Evolutionary conservation across 169 alveolate genomes (phyloP), one percentile per base, ranked within the genome.

Genomic region (Babesia ovata): DNA sequence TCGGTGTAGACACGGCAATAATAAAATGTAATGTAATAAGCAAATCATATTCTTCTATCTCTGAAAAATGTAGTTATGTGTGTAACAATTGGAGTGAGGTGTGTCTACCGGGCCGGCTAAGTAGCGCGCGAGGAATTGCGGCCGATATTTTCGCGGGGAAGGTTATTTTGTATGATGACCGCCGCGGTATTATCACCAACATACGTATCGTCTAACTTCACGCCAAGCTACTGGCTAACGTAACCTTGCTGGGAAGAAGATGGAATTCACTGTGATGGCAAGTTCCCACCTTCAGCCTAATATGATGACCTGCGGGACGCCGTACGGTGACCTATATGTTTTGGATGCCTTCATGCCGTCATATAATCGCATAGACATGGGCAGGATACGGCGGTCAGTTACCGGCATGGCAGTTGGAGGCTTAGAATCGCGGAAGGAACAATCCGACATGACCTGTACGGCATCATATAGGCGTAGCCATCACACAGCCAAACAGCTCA

Each of bases 181-280:
- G 6, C 10, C 39, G 39, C 39, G 6, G 39, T 33, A 4, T 4
- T 6, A 6, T 33, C 39, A 33, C 6, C 39, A 4, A 33, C 39
- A 2, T 4, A 4, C 39, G 39, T 2, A 33, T 2, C 6, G 39
- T 33, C 39, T 6, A 33, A 33, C 39, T 33, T 4, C 2, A 6
- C 6, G 39, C 39, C 39, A 33, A 6, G 10, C 39, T 33, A 17
- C 50, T 16, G 14, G 50, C 10, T 4, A 16, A 45, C 50, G 50
- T 8, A 17, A 45, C 1, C 36, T 10, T 13, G 17, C 21, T 12
- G 14, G 14, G 36, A 24, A 11, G 21, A 59, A 28, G 28, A 67
- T 67, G 76, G 76, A 67, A 65, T 67, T 67, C 42, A 67, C 58
- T 54, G 65, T 67, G 13, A 53, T 67, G 56, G 0, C 76, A 9